These are phyloP conservation scores for Xylaria cubensis DNA, from an alignment of 495 filamentous ascomycete species.

Conservation along the genomic window DNA sequence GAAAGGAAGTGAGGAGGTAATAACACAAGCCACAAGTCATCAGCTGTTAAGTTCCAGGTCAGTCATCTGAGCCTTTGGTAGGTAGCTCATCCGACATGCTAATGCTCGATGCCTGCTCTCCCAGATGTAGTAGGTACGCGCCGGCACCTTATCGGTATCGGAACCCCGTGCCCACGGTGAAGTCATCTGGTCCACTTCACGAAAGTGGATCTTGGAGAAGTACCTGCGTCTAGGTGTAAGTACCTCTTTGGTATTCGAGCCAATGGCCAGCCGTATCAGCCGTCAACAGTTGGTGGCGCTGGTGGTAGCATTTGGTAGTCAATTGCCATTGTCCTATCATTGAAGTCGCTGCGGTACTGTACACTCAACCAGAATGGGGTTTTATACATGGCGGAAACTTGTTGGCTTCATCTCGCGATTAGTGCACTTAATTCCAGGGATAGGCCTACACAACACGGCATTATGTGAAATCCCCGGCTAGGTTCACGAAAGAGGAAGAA, in stretches of 20 bases:
- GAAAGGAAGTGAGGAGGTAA: not conserved
- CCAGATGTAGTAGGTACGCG: constrained; percentile 5
- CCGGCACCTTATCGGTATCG: constrained; percentile 9
- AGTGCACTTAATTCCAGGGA: not conserved
- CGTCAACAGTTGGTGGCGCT: not conserved
- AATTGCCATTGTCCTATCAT: not conserved
- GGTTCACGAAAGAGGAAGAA: not conserved
- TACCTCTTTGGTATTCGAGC: not conserved
- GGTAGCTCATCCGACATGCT: not conserved
- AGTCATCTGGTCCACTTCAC: constrained; percentile 3
- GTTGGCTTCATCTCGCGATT: not conserved
- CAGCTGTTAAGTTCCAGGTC: not conserved
- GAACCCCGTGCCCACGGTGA: constrained; percentile 9
- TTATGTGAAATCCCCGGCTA: not conserved
- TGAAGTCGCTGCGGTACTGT: not conserved
- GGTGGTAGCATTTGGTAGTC: not conserved
- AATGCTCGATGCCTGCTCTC: too few relatives aligned
- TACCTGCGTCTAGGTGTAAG: not conserved
- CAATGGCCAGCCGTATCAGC: not conserved
- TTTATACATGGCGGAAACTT: not conserved
- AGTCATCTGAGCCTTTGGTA: constrained; percentile 13
- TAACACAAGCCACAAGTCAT: not conserved
- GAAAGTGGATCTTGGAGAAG: not conserved
- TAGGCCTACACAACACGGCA: not conserved
- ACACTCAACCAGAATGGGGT: not conserved